phyloP scores from a whole-genome alignment of 305 asterid species.

The Ruellia speciosa region DNA sequence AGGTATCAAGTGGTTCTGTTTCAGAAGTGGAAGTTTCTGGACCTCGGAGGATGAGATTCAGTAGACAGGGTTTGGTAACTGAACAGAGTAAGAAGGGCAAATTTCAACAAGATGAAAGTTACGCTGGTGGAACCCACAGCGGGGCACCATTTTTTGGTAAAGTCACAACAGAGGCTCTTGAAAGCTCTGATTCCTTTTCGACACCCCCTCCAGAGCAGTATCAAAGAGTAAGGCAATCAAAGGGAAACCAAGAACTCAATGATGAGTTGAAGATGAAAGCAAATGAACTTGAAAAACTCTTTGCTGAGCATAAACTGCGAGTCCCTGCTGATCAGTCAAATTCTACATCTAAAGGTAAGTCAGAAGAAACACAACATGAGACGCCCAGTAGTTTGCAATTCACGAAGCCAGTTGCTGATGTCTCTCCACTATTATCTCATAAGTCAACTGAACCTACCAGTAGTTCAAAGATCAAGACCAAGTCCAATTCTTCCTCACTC shows the following conservation, averaged over 20 bases:
- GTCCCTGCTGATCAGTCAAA: slow-evolving; percentile 47
- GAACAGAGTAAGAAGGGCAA: slow-evolving; percentile 31
- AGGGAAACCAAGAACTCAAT: slow-evolving; percentile 63
- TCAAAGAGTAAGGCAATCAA: slow-evolving; percentile 46
- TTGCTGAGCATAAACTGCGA: slow-evolving; percentile 64
- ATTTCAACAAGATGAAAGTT: slow-evolving; percentile 25
- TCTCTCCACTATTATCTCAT: slow-evolving; percentile 25
- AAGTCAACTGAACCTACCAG: slow-evolving; percentile 34
- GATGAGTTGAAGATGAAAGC: slow-evolving; percentile 67
- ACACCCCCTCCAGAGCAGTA: slow-evolving; percentile 34
- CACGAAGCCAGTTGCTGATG: slow-evolving; percentile 27
- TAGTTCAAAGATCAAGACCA: slow-evolving; percentile 35
- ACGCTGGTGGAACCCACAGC: slow-evolving; percentile 23
- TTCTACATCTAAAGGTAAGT: slow-evolving; percentile 34
- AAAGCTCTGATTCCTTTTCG: slow-evolving; percentile 32
- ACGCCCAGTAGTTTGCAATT: slow-evolving; percentile 24
- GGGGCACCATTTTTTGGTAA: slow-evolving; percentile 24
- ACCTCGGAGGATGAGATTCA: slow-evolving; percentile 29
- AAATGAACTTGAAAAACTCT: slow-evolving; percentile 66
- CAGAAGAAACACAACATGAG: slow-evolving; percentile 28
- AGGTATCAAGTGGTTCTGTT: slow-evolving; percentile 28
- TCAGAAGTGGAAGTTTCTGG: slow-evolving; percentile 37
- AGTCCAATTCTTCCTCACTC: slow-evolving; percentile 26
- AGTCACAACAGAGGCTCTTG: slow-evolving; percentile 32
- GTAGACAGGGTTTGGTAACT: slow-evolving; percentile 32